Conservation (phyloP, 345 rosid genomes). For the Salix dunnii region DNA sequence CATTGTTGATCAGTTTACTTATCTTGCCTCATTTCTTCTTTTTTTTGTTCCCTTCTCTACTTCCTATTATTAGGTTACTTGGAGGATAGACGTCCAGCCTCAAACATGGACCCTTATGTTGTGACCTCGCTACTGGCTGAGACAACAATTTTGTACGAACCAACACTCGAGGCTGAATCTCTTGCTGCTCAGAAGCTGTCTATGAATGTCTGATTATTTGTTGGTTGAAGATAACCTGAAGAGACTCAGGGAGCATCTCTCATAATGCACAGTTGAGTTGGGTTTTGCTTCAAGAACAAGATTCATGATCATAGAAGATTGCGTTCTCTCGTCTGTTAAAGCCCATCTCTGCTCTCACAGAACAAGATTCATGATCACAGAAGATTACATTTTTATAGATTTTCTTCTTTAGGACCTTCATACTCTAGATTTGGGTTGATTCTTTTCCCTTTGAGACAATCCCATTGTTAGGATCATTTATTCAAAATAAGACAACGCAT, state of each 20-base stretch:
- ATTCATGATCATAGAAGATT: no score
- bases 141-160: slow-evolving; percentile 75
- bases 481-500: slow-evolving; percentile 37
- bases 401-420: slow-evolving; percentile 4
- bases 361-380: no score
- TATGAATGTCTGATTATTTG: slow-evolving; percentile 48
- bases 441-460: slow-evolving; percentile 36
- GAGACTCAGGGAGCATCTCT: not conserved
- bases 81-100: slow-evolving; percentile 89
- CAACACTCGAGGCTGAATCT: slow-evolving; percentile 77
- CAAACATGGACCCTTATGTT: slow-evolving; percentile 88
- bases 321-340: no score
- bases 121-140: slow-evolving; percentile 73
- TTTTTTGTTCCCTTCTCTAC: not conserved
- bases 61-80: slow-evolving; percentile 54
- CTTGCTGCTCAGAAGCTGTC: slow-evolving; percentile 81
- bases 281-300: no score
- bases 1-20: slow-evolving; percentile 17
- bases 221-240: slow-evolving; percentile 15
- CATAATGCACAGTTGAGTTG: no score
- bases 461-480: slow-evolving; percentile 37
- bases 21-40: no score
- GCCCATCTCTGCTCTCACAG: no score
- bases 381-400: not conserved
- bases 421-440: slow-evolving; percentile 11